phyloP scores from a whole-genome alignment of 2,329 filamentous ascomycete species.

The Coniochaeta pulveracea region DNA sequence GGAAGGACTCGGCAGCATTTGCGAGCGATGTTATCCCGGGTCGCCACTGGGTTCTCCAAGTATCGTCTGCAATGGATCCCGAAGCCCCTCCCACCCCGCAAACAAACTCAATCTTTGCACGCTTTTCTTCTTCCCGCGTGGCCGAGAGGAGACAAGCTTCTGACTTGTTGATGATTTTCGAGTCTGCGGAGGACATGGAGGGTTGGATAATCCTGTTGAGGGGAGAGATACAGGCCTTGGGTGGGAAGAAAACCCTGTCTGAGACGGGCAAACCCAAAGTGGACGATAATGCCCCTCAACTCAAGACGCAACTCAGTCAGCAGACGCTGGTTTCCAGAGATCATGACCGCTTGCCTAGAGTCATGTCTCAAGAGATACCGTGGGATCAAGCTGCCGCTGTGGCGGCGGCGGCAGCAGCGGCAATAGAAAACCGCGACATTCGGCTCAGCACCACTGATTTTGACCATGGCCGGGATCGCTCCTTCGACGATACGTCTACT shows the following conservation, averaged over 20 bases:
- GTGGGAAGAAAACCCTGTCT: constrained; percentile 52
- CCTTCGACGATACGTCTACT: constrained; percentile 42
- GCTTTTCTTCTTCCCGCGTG: constrained; percentile 45
- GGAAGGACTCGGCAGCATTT: constrained; percentile 68
- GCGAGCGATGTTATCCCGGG: constrained; percentile 72
- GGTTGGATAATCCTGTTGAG: constrained; percentile 60
- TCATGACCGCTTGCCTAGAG: constrained; percentile 30
- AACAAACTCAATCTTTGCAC: constrained; percentile 52
- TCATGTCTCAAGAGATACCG: constrained; percentile 22
- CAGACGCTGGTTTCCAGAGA: constrained; percentile 36
- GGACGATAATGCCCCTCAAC: constrained; percentile 21
- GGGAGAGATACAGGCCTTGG: constrained; percentile 57
- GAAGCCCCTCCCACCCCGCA: constrained; percentile 39
- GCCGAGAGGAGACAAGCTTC: constrained; percentile 44
- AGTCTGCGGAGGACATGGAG: constrained; percentile 64
- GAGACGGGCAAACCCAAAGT: constrained; percentile 44
- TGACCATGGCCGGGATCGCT: constrained; percentile 25
- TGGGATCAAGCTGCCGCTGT: constrained; percentile 15
- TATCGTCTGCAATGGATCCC: constrained; percentile 53
- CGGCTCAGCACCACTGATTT: constrained; percentile 16
- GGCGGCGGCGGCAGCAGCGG: too few species aligned
- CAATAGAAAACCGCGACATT: constrained; percentile 14
- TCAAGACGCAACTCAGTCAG: constrained; percentile 30
- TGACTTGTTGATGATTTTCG: constrained; percentile 62
- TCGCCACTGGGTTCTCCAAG: constrained; percentile 68